These are phyloP conservation scores for Selenicereus undatus DNA, from an alignment of 148 eudicot genomes.

Conservation along the genomic window DNA sequence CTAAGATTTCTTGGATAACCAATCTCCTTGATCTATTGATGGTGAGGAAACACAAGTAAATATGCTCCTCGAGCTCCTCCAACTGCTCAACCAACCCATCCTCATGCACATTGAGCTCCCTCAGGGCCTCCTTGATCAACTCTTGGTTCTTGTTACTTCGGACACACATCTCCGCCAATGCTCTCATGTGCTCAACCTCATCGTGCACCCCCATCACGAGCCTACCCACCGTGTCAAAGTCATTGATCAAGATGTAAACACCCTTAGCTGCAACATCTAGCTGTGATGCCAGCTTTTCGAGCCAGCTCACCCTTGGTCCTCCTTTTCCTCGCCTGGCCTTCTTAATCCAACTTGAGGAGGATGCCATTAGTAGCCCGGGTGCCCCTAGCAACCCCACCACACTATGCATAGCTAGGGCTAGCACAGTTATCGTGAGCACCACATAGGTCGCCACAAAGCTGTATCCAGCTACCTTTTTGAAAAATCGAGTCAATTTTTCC, in stretches of 20 bases:
- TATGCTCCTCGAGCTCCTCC: constrained; percentile 74
- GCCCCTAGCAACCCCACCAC: constrained; percentile 46
- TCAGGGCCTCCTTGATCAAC: constrained; percentile 52
- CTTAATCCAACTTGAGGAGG: constrained; percentile 24
- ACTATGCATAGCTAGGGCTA: constrained; percentile 47
- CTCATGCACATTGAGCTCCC: constrained; percentile 46
- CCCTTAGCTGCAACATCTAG: constrained; percentile 74
- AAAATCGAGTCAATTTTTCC: constrained; percentile 32
- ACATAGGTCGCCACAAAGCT: constrained; percentile 27
- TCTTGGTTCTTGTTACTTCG: constrained; percentile 43
- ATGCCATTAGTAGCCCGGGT: constrained; percentile 38
- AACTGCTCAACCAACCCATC: constrained; percentile 53
- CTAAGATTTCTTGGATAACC: constrained; percentile 30
- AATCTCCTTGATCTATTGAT: constrained; percentile 73
- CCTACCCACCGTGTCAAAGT: constrained; percentile 65
- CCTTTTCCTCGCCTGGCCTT: constrained; percentile 19
- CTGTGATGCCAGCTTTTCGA: constrained; percentile 33
- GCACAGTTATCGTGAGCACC: constrained; percentile 33
- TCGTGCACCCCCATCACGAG: constrained; percentile 53
- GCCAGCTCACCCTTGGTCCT: constrained; percentile 16
- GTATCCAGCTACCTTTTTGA: constrained; percentile 35
- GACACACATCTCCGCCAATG: constrained; percentile 51
- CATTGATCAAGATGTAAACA: constrained; percentile 53
- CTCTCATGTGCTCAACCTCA: constrained; percentile 63
- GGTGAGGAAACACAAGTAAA: constrained; percentile 64